Conservation (phyloP, 495 filamentous ascomycete species). For the Penicillium canescens region DNA sequence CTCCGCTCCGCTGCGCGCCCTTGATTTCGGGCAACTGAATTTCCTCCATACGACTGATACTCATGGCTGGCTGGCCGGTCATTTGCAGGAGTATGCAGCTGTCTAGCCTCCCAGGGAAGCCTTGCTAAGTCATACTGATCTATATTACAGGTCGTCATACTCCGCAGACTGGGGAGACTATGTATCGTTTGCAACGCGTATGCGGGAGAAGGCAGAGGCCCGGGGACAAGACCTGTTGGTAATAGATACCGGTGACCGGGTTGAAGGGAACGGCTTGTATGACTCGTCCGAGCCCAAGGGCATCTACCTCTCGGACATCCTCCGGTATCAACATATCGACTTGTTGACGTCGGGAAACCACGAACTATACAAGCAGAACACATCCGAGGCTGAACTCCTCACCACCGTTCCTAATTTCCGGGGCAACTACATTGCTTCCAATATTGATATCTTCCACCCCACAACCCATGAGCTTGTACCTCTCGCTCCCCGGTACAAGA, state of each 20-base stretch:
- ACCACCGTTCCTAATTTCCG: slow-evolving; percentile 77
- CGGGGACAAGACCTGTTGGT: slow-evolving; percentile 81
- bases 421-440: slow-evolving; percentile 80
- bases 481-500: slow-evolving; percentile 78
- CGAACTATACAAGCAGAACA: slow-evolving; percentile 82
- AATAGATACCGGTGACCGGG: slow-evolving; percentile 89
- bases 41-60: slow-evolving; percentile 93
- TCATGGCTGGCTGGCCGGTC: slow-evolving; percentile 94
- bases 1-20: slow-evolving; percentile 74
- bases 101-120: slow-evolving; percentile 9
- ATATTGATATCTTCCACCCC: slow-evolving; percentile 84
- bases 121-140: slow-evolving; percentile 21
- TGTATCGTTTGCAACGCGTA: slow-evolving; percentile 83
- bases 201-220: slow-evolving; percentile 74
- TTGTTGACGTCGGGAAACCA: slow-evolving; percentile 90
- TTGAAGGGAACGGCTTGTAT: slow-evolving; percentile 97
- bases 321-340: slow-evolving; percentile 80
- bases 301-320: slow-evolving; percentile 81
- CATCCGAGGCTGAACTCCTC: slow-evolving; percentile 73
- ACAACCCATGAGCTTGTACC: slow-evolving; percentile 67
- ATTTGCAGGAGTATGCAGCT: slow-evolving; percentile 75
- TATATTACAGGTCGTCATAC: slow-evolving; percentile 66
- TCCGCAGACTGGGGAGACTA: slow-evolving; percentile 98
- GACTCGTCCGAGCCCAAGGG: slow-evolving; percentile 87
- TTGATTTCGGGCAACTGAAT: slow-evolving; percentile 90